A percentile compares a stretch with the other conserved stretches of the same genome.
Conservation (phyloP, 805 yeast species). For the Starmerella kuoi region DNA sequence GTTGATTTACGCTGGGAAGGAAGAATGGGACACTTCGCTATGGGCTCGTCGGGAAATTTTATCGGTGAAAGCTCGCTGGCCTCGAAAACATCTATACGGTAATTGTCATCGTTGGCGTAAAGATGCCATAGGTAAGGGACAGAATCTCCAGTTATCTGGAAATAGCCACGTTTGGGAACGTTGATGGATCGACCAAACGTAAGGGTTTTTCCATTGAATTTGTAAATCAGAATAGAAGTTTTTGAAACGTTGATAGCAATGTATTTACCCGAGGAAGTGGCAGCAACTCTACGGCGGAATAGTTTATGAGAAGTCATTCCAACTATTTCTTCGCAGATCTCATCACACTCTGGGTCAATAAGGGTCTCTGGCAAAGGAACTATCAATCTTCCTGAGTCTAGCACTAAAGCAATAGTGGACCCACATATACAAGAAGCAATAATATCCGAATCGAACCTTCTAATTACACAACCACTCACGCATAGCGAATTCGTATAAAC, state of each 20-base stretch:
- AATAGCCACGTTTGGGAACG: neutral
- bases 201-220: neutral
- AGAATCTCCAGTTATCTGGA: constrained; percentile 1
- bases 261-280: neutral
- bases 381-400: neutral
- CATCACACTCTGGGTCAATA: neutral
- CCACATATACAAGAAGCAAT: constrained; percentile 6
- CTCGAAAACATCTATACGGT: neutral
- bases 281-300: neutral
- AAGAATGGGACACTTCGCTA: neutral
- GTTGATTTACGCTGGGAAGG: neutral
- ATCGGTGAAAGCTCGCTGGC: neutral
- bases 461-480: neutral
- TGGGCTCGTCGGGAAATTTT: neutral
- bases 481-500: constrained; percentile 3
- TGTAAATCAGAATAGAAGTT: neutral
- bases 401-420: constrained; percentile 1
- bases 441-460: neutral
- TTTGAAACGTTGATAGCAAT: neutral
- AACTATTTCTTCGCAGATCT: neutral
- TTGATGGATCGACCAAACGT: neutral
- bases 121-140: constrained; percentile 3
- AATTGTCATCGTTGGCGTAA: neutral
- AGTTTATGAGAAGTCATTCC: neutral
- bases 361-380: neutral